Evolutionary conservation across 805 yeast genomes (phyloP).

Genomic region (Yarrowia yakushimensis): DNA sequence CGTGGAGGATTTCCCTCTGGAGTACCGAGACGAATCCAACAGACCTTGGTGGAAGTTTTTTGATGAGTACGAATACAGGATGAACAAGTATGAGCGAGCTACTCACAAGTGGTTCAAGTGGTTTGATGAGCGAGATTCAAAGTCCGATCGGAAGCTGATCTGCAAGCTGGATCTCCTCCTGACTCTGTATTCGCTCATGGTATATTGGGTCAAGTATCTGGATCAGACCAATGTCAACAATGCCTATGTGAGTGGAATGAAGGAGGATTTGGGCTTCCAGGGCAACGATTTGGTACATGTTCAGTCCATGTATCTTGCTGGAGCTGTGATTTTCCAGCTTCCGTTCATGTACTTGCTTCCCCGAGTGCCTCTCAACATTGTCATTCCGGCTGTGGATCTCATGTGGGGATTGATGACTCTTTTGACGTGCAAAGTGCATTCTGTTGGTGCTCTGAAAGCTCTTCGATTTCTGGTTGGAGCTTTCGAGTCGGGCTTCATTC

Average conservation of each 20-base stretch:
- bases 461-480: constrained; percentile 65
- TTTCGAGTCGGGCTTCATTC: constrained; percentile 69
- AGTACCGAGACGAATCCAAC: background rate
- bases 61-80: constrained; percentile 39
- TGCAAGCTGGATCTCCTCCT: constrained; percentile 54
- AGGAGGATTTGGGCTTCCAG: constrained; percentile 48
- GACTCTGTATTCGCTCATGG: constrained; percentile 53
- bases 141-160: constrained; percentile 46
- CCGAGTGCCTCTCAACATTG: constrained; percentile 56
- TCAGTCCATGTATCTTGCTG: constrained; percentile 66
- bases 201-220: constrained; percentile 46
- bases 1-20: background rate
- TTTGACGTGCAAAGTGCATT: constrained; percentile 61
- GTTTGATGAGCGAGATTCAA: constrained; percentile 50
- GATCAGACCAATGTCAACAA: constrained; percentile 82
- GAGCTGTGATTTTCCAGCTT: constrained; percentile 61
- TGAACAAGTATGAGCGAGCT: background rate
- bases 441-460: constrained; percentile 55
- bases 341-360: constrained; percentile 62
- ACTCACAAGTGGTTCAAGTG: constrained; percentile 41
- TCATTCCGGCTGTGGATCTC: constrained; percentile 57
- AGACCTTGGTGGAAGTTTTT: constrained; percentile 16
- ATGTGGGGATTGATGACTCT: constrained; percentile 61
- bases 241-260: constrained; percentile 71
- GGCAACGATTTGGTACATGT: constrained; percentile 63